Base-by-base conservation (phyloP, 768 basidiomycete genomes). In the Boletus subparvulus region DNA sequence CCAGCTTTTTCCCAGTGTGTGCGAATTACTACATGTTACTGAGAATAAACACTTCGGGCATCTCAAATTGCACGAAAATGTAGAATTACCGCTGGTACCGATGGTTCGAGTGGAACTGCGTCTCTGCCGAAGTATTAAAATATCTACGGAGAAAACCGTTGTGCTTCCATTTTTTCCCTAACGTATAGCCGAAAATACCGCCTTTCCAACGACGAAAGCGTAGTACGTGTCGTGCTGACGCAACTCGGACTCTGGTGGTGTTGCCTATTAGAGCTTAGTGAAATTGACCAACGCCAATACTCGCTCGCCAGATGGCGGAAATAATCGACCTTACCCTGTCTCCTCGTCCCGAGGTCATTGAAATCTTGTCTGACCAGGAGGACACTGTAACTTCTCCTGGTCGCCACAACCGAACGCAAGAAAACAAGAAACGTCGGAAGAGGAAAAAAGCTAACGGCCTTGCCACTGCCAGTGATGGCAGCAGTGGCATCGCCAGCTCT, bases 281-380 rank as follows among this genome's bases (percentile, higher is more conserved):
- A 12, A 35, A 14, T 40, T n/a, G 17, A 40, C 39, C 19, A 1
- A 19, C 6, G 4, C 35, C n/a, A 35, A 53, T 21, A 26, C n/a
- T 7, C 19, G 39, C 24, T 30, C 19, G 21, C n/a, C 17, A 37
- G 33, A 71, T 71, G 70, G 42, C 60, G 47, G 73, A 73, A 54
- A 65, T 73, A 32, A 73, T 73, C 41, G 72, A 73, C 60, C 66
- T 73, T 9, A 73, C 72, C 1, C 30, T 54, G n/a, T 68, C 72
- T 50, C 59, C 73, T n/a, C 61, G 13, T 47, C 61, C 48, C 10
- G 71, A 71, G 30, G 26, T 68, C 42, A 69, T 74, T 11, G 72
- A 74, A 17, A 63, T 73, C 32, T 62, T 55, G 8, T 74, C 73
- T 32, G 73, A 66, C 21, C 61, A 43, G 17, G 69, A 50, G 7